These are phyloP conservation scores for Irpex rosettiformis DNA, from an alignment of 1,284 basidiomycete species.

Conservation along the genomic window DNA sequence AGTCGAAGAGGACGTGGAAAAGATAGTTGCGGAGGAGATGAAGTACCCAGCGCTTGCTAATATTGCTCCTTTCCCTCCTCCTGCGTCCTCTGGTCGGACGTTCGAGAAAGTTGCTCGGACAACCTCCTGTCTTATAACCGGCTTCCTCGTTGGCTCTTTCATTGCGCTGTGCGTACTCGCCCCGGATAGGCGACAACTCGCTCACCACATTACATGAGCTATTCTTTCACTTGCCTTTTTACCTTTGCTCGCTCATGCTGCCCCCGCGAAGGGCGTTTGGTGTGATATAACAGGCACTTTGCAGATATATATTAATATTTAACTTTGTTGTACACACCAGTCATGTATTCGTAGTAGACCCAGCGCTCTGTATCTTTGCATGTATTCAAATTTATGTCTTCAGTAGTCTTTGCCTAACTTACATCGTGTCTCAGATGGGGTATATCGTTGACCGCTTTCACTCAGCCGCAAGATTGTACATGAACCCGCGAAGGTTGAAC, in stretches of 20 bases:
- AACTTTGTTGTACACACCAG: background rate
- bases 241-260: too few relatives aligned
- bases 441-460: too few relatives aligned
- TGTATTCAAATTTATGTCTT: background rate
- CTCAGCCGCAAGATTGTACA: too few relatives aligned
- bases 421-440: too few relatives aligned
- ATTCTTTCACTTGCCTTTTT: background rate
- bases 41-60: background rate
- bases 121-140: slow-evolving; percentile 34
- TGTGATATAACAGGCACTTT: too few relatives aligned
- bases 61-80: background rate
- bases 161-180: slow-evolving; percentile 33
- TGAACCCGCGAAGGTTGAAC: too few relatives aligned
- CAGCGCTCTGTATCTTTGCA: background rate
- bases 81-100: background rate
- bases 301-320: background rate
- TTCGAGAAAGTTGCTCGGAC: slow-evolving; percentile 28
- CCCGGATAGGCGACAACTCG: slow-evolving; percentile 31
- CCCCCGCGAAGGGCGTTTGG: too few relatives aligned
- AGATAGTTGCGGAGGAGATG: background rate
- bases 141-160: slow-evolving; percentile 35
- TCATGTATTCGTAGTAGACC: background rate
- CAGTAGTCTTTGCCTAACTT: too few relatives aligned
- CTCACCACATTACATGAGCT: slow-evolving; percentile 30
- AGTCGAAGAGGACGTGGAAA: background rate